Conservation (phyloP, 2,329 filamentous ascomycete species). For the Macrophomina phaseolina region DNA sequence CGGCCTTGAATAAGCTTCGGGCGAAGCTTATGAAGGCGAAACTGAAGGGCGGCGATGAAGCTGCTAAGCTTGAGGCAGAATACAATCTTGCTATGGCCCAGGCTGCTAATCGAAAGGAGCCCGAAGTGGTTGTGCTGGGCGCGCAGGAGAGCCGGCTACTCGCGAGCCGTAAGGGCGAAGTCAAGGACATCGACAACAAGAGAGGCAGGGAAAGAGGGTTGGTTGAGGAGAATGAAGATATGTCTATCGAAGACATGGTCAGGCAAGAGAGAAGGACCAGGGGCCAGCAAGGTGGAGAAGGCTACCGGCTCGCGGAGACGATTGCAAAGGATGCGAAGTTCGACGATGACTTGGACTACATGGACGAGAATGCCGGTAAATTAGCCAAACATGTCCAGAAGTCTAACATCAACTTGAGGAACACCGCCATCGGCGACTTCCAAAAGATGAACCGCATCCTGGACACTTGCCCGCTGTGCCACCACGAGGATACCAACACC, state of each 20-base stretch:
- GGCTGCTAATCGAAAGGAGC: conserved; percentile 59
- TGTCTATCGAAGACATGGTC: conserved; percentile 97
- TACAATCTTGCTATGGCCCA: conserved; percentile 78
- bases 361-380: conserved; percentile 94
- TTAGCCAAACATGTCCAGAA: conserved; percentile 87
- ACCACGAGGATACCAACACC: conserved; percentile 81
- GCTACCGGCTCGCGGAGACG: conserved; percentile 81
- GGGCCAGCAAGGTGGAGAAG: conserved; percentile 78
- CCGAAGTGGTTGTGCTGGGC: conserved; percentile 78
- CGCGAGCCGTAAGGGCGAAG: conserved; percentile 74
- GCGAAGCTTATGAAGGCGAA: conserved; percentile 97
- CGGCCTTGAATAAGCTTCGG: conserved; percentile 83
- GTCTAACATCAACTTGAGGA: conserved; percentile 85
- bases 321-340: conserved; percentile 95
- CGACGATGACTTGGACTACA: conserved; percentile 90
- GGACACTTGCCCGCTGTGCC: conserved; percentile 86
- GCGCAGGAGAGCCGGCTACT: conserved; percentile 91
- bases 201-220: conserved; percentile 82
- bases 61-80: conserved; percentile 76
- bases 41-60: conserved; percentile 76
- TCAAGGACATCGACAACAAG: conserved; percentile 77
- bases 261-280: conserved; percentile 88
- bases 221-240: conserved; percentile 91
- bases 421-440: conserved; percentile 84
- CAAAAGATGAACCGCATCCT: conserved; percentile 87